Conservation (phyloP, 2,329 filamentous ascomycete genomes). For the Cladosporium colombiae region DNA sequence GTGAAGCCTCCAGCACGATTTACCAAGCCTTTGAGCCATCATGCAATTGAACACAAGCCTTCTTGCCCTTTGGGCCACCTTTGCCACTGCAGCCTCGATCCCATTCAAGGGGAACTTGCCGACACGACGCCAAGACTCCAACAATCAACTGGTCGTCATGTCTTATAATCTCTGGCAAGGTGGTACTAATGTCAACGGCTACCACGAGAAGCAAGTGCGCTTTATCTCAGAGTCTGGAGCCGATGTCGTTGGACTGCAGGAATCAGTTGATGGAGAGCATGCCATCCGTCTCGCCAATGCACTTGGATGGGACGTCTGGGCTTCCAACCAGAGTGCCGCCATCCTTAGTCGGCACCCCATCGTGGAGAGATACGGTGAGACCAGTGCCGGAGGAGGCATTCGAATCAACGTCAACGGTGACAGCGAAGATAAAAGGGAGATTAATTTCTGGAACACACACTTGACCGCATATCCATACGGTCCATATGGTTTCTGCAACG, state of each 20-base stretch:
- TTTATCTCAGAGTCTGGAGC: conserved; percentile 14
- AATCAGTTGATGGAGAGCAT: conserved; percentile 13
- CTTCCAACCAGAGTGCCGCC: conserved; percentile 2
- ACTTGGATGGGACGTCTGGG: neutral
- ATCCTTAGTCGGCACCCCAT: conserved; percentile 14
- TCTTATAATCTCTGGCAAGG: conserved; percentile 17
- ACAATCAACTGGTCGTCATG: neutral
- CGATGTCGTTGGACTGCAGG: conserved; percentile 9
- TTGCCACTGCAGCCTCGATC: neutral
- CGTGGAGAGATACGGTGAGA: neutral
- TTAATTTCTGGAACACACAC: conserved; percentile 18
- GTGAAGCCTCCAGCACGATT: neutral
- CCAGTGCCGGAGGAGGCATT: neutral
- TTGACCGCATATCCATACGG: conserved; percentile 15
- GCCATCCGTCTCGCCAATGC: conserved; percentile 5
- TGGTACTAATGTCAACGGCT: conserved; percentile 13
- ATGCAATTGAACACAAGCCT: conserved; percentile 2
- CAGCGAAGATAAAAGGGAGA: neutral
- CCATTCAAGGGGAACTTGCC: neutral
- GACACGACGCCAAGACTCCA: conserved; percentile 2
- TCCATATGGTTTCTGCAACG: conserved; percentile 14
- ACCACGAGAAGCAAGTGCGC: conserved; percentile 15
- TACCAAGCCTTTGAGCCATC: neutral
- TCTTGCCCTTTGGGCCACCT: neutral
- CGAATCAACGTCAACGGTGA: conserved; percentile 14